Percentiles rank a stretch among this genome's conserved stretches.
Conservation (phyloP, 441 rosid species). For the Populus trichocarpa region DNA sequence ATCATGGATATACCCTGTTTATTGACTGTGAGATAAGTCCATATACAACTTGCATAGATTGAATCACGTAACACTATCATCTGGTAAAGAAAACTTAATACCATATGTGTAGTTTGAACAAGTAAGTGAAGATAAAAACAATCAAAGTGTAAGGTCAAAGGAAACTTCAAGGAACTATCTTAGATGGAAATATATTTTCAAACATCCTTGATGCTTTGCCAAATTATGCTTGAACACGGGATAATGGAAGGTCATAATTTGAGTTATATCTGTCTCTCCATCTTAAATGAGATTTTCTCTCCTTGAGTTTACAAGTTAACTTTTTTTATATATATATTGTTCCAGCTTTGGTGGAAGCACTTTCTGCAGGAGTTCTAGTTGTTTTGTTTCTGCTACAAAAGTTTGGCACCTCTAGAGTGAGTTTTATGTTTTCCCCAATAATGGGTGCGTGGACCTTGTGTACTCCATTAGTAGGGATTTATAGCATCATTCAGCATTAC, state of each 20-base stretch:
- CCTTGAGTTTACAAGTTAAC: background rate
- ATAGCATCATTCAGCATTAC: slow-evolving; percentile 52
- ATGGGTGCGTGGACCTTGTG: slow-evolving; percentile 64
- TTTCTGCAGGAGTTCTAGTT: slow-evolving; percentile 52
- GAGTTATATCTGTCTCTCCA: background rate
- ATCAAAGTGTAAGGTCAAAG: too few species aligned
- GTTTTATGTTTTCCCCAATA: slow-evolving; percentile 66
- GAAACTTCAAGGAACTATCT: too few species aligned
- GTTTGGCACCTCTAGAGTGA: slow-evolving; percentile 61
- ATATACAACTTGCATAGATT: too few species aligned
- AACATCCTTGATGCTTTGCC: background rate
- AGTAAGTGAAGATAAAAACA: too few species aligned
- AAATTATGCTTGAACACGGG: background rate
- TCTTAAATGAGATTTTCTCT: background rate
- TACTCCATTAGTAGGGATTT: slow-evolving; percentile 62
- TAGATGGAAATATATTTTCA: too few species aligned
- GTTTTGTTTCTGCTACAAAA: slow-evolving; percentile 55
- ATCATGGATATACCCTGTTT: too few species aligned
- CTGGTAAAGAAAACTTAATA: too few species aligned
- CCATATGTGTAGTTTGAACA: too few species aligned
- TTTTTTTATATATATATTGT: slow-evolving; percentile 3
- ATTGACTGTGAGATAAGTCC: too few species aligned
- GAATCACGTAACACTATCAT: too few species aligned
- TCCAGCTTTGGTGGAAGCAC: slow-evolving; percentile 57
- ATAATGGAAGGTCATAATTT: background rate